Base-by-base conservation (phyloP, 1,284 basidiomycete genomes). In the Apiotrichum mycotoxinovorans region DNA sequence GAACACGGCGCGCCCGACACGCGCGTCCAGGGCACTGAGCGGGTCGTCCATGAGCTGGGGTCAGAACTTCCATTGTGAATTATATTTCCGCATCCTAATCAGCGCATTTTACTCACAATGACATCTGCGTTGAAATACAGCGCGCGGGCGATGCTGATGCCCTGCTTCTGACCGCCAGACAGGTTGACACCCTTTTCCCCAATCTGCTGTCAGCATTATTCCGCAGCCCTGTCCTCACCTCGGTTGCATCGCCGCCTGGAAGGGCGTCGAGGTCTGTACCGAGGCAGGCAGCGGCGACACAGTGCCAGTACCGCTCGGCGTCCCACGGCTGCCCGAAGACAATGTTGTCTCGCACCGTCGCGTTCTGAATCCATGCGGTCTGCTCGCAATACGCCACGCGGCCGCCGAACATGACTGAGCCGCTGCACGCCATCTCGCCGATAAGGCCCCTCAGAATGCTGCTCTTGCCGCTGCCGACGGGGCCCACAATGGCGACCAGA, bases 311-410 rank as follows among this genome's bases (percentile, higher is more conserved):
- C 58, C 83, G 79, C n/a, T 81, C 81, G 67, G 86, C 84, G 40
- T 89, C 83, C 66, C 81, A 89, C 0, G 81, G 78, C 57, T 81
- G 83, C 0, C 88, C 88, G 68, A 90, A 91, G 0, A 83, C 67
- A 25, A 87, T 79, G 56, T 74, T 75, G 34, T 80, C 79, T n/a
- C 78, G 69, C 62, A 91, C 65, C 2, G 86, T 84, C 0, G 86
- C 85, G 66, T 89, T 90, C 71, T 92, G 90, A 52, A 95, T 93
- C 91, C 91, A 95, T 2, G 91, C 87, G 25, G 81, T 84, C 58
- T 73, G 71, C 4, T 89, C 84, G 70, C 88, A 91, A 76, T 92
- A 94, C 0, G 84, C 86, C 1, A 92, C 82, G 10, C 80, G 80
- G 1, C 87, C 88, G 44, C 87, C 86, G 65, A 87, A 84, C 0